Evolutionary conservation across 2,329 filamentous ascomycete genomes (phyloP), one percentile per base, ranked within the genome.

Genomic region (Didymella pinodella): DNA sequence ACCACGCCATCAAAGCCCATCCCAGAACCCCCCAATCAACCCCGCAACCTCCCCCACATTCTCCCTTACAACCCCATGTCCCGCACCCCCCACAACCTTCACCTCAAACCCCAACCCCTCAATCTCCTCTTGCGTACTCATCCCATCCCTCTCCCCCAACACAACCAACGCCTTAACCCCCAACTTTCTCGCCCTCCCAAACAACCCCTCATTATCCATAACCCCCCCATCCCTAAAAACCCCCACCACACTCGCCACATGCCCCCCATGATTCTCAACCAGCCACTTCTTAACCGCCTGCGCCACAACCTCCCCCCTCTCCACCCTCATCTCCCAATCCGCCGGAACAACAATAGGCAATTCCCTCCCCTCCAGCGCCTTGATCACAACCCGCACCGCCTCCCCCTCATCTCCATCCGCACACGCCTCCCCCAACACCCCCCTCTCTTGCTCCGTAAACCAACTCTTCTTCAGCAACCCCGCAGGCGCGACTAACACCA

Each of bases 241-340:
- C 0, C 71, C 79, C 18, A 83, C 75, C 0, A 85, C 80, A 32
- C 78, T 81, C 0, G 79, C 78, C 3, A 62, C 20, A 60, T 85
- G 82, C 0, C 83, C 83, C 2, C 61, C 22, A 62, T 86, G 83
- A 7, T 81, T 65, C 10, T 62, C 68, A 66, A 79, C 75, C 65
- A 85, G 74, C 84, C 84, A 85, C 0, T 77, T 76, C n/a, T 75
- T 68, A 1, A 85, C 65, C 0, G 81, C 82, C 57, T 81, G 75
- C 0, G 82, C 79, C 0, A 84, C 82, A 0, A 85, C 68, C 40
- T 83, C 78, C 0, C 81, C 81, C 0, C 61, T 64, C 0, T 25
- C 56, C 4, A 82, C 76, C 18, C 76, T 75, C 43, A 81, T 73
- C 60, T 76, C 65, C 82, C 83, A 85, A 46, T 81, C 80, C 0